These are phyloP conservation scores for Candida manassasensis DNA, from an alignment of 805 yeast genomes.

Conservation along the genomic window DNA sequence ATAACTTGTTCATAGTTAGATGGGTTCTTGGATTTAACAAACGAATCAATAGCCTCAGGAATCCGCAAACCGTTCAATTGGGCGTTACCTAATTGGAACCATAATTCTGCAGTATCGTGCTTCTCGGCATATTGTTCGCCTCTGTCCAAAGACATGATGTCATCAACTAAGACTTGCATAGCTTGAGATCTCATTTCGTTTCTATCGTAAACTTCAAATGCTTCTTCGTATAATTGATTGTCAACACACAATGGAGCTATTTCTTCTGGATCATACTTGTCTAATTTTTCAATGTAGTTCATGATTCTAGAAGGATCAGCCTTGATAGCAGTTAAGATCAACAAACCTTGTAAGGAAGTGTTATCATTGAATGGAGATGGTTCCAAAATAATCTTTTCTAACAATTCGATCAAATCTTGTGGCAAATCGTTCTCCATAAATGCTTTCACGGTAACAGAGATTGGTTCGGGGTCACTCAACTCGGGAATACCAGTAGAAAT, in stretches of 20 bases:
- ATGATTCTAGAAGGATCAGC: slow-evolving; percentile 86
- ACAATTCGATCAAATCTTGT: slow-evolving; percentile 84
- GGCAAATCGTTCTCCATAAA: slow-evolving; percentile 95
- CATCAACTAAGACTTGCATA: slow-evolving; percentile 85
- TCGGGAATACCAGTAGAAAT: slow-evolving; percentile 96
- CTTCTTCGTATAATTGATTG: slow-evolving; percentile 87
- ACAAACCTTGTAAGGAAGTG: slow-evolving; percentile 88
- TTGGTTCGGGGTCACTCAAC: slow-evolving; percentile 86
- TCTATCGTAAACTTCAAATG: slow-evolving; percentile 86
- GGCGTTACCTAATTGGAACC: slow-evolving; percentile 95
- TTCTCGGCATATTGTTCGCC: slow-evolving; percentile 92
- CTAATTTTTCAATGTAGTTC: slow-evolving; percentile 81
- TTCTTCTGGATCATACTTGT: slow-evolving; percentile 87
- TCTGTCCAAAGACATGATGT: slow-evolving; percentile 89
- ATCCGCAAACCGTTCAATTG: slow-evolving; percentile 91
- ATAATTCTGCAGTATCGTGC: slow-evolving; percentile 76
- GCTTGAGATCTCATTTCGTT: slow-evolving; percentile 76
- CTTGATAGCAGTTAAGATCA: slow-evolving; percentile 90
- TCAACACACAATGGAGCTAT: slow-evolving; percentile 91
- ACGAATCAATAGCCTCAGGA: slow-evolving; percentile 87
- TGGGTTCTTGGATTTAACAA: slow-evolving; percentile 88
- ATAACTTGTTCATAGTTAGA: slow-evolving; percentile 85
- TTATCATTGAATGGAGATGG: slow-evolving; percentile 97
- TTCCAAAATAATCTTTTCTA: slow-evolving; percentile 93
- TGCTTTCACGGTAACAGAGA: slow-evolving; percentile 88